A percentile compares a stretch with the other conserved stretches of the same genome.
These are phyloP conservation scores for Chrysanthemum makinoi DNA, from an alignment of 129 eudicot species.

Conservation along the genomic window DNA sequence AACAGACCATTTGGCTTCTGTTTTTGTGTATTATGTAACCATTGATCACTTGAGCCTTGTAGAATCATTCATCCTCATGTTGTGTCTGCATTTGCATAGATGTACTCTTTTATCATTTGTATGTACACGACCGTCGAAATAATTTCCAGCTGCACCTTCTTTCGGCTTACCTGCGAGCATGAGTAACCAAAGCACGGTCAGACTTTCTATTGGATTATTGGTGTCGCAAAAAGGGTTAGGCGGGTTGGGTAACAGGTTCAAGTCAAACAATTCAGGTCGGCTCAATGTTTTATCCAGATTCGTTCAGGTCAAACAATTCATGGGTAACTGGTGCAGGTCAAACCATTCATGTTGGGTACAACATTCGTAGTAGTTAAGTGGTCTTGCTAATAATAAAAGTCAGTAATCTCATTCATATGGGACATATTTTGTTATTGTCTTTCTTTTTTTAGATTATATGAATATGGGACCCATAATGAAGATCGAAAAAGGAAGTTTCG, in stretches of 20 bases:
- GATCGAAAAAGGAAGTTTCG: background rate
- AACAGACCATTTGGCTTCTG: slow-evolving; percentile 19
- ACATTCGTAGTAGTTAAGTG: too few species aligned
- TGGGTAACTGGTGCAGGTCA: too few species aligned
- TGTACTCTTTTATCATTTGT: slow-evolving; percentile 23
- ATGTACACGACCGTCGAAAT: slow-evolving; percentile 25
- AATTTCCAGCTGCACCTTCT: slow-evolving; percentile 9
- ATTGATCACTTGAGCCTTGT: slow-evolving; percentile 7
- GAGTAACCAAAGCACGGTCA: slow-evolving; percentile 5
- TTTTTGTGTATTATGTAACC: slow-evolving; percentile 18
- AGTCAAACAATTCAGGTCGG: background rate
- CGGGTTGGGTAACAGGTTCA: background rate
- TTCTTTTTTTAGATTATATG: background rate
- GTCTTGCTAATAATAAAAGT: too few species aligned
- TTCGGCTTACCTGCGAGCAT: slow-evolving; percentile 19
- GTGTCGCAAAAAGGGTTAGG: background rate
- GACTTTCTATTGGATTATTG: background rate
- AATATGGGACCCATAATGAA: background rate
- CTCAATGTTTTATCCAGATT: too few species aligned
- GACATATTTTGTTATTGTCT: background rate
- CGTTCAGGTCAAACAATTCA: too few species aligned
- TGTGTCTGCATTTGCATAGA: slow-evolving; percentile 10
- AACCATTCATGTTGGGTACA: too few species aligned
- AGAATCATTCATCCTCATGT: slow-evolving; percentile 3
- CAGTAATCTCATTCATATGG: background rate